Conservation (phyloP, 192 early-diverging fungal species). For the Spinellus fusiger region DNA sequence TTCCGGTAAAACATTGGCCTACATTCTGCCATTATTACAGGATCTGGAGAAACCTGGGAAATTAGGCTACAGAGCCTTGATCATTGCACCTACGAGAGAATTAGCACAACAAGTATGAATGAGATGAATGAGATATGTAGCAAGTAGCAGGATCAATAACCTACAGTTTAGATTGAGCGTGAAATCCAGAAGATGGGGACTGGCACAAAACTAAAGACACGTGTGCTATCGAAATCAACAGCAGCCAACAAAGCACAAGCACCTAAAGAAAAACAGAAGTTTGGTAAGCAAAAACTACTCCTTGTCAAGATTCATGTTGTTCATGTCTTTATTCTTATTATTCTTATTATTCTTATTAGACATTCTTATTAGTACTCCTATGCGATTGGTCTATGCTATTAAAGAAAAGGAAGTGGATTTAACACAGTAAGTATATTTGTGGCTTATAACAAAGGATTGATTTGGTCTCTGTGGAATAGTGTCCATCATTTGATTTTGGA, state of each 20-base stretch:
- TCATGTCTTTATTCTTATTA: neutral
- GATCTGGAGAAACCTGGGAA: conserved; percentile 74
- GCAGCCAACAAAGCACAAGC: conserved; percentile 60
- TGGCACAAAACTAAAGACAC: conserved; percentile 74
- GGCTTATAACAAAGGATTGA: conserved; percentile 12
- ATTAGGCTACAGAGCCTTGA: conserved; percentile 78
- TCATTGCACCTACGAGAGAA: conserved; percentile 94
- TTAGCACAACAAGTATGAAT: conserved; percentile 74
- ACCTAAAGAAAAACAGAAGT: conserved; percentile 63
- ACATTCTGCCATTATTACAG: conserved; percentile 85
- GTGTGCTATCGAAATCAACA: conserved; percentile 80
- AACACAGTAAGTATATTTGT: conserved; percentile 39
- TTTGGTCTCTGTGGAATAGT: too few species aligned
- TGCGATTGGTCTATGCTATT: conserved; percentile 86
- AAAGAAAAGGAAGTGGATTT: conserved; percentile 75
- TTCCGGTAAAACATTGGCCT: conserved; percentile 97
- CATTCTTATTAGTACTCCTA: conserved; percentile 89
- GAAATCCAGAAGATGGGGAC: conserved; percentile 69
- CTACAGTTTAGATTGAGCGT: conserved; percentile 67
- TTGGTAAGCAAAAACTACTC: conserved; percentile 38
- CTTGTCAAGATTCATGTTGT: too few species aligned
- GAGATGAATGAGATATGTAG: neutral
- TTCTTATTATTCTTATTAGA: conserved; percentile 42
- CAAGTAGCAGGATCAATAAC: neutral
- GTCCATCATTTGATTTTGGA: conserved; percentile 74